phyloP scores from a whole-genome alignment of 2,329 filamentous ascomycete genomes.

The Colletotrichum limetticola region DNA sequence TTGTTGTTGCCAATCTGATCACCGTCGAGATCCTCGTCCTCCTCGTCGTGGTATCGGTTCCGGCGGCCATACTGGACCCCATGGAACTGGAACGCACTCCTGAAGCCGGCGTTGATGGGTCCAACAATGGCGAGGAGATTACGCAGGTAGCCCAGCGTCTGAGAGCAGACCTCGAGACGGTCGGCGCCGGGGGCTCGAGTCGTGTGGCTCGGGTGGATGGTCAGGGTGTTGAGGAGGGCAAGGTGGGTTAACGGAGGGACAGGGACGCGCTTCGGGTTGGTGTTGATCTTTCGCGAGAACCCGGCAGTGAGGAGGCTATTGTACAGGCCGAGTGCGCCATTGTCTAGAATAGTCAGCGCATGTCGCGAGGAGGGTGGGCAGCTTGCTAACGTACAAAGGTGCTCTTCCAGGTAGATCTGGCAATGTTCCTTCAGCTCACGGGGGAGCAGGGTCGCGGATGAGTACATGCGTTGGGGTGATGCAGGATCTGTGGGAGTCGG shows the following conservation, averaged over 20 bases:
- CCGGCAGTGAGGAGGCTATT: slow-evolving; percentile 70
- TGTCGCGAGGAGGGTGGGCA: not conserved
- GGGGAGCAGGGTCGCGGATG: slow-evolving; percentile 62
- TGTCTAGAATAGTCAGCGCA: slow-evolving; percentile 11
- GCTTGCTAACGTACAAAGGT: slow-evolving; percentile 65
- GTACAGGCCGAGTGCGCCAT: slow-evolving; percentile 29
- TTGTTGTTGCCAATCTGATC: slow-evolving; percentile 63
- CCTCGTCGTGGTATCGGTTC: slow-evolving; percentile 52
- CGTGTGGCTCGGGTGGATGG: slow-evolving; percentile 84
- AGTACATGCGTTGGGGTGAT: not conserved
- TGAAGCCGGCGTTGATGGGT: slow-evolving; percentile 75
- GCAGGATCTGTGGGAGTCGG: not conserved
- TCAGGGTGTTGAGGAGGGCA: slow-evolving; percentile 81
- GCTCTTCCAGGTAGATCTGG: slow-evolving; percentile 80
- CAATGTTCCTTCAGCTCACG: slow-evolving; percentile 74
- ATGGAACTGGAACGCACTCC: slow-evolving; percentile 77
- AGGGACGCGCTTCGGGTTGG: slow-evolving; percentile 57
- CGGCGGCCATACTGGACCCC: slow-evolving; percentile 52
- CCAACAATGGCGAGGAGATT: slow-evolving; percentile 74
- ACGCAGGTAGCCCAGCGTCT: slow-evolving; percentile 77
- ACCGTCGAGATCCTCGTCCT: slow-evolving; percentile 56
- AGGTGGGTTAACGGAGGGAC: slow-evolving; percentile 79
- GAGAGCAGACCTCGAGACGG: slow-evolving; percentile 70
- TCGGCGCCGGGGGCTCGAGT: slow-evolving; percentile 74
- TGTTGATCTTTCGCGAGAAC: slow-evolving; percentile 42